These are phyloP conservation scores for Pseudogymnoascus sp. DNA, from an alignment of 2,329 filamentous ascomycete species.

Conservation along the genomic window DNA sequence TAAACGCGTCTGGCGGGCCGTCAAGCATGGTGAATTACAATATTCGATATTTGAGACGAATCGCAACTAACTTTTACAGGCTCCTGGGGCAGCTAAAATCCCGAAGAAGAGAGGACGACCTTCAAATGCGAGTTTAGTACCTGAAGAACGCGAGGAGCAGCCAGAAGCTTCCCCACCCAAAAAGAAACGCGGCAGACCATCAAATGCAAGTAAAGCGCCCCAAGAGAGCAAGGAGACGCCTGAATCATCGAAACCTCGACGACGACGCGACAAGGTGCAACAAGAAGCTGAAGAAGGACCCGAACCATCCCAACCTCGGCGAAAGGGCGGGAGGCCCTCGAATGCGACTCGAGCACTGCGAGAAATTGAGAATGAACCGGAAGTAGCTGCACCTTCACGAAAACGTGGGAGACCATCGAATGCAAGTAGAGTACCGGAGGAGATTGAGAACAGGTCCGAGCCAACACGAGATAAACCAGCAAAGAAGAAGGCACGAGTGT, in stretches of 20 bases:
- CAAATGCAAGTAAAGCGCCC: neutral
- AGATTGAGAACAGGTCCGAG: neutral
- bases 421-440: neutral
- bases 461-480: neutral
- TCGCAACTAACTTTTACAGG: neutral
- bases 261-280: conserved; percentile 8
- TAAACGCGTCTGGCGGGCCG: neutral
- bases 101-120: conserved; percentile 9
- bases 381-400: neutral
- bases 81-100: neutral
- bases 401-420: neutral
- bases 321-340: conserved; percentile 10
- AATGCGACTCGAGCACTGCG: conserved; percentile 5
- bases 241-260: neutral
- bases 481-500: conserved; percentile 1
- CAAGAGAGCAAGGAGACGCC: neutral
- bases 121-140: conserved; percentile 9
- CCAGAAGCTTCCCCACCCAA: neutral
- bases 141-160: neutral
- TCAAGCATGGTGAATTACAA: neutral
- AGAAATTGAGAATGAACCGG: conserved; percentile 2
- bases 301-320: neutral
- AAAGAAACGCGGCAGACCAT: conserved; percentile 12
- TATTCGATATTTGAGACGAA: neutral
- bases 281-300: neutral